Evolutionary conservation across 306 rosid species (phyloP).

Genomic region (Glycine latifolia): DNA sequence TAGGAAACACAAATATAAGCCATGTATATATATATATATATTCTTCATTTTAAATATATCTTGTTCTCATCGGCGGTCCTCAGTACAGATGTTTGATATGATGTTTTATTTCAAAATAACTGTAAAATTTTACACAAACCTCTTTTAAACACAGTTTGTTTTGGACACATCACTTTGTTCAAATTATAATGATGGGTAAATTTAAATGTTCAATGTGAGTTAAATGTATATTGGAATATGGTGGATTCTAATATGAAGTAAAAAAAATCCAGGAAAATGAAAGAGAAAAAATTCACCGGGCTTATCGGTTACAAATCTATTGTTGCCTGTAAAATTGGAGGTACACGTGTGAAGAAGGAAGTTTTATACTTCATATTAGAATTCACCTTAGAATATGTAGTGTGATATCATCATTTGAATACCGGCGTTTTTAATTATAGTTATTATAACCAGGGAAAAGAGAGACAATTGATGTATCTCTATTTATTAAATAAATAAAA

Average conservation of each 20-base stretch:
- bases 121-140: background rate
- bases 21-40: constrained; percentile 42
- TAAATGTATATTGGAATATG: background rate
- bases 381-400: no score
- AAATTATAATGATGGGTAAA: background rate
- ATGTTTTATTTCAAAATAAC: background rate
- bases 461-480: no score
- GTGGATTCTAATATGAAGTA: no score
- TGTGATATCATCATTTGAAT: no score
- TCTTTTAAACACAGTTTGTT: background rate
- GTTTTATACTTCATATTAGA: no score
- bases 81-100: background rate
- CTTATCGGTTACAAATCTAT: no score
- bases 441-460: background rate
- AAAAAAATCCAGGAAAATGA: no score
- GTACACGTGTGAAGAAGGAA: no score
- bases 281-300: no score
- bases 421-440: background rate
- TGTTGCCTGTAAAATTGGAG: no score
- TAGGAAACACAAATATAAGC: constrained; percentile 24
- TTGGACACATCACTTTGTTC: background rate
- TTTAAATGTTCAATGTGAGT: background rate
- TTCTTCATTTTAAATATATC: background rate
- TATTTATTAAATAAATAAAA: no score
- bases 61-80: background rate